A percentile compares a stretch with the other conserved stretches of the same genome.
phyloP scores from a whole-genome alignment of 1,284 basidiomycete genomes.

The Boletus calvinii region DNA sequence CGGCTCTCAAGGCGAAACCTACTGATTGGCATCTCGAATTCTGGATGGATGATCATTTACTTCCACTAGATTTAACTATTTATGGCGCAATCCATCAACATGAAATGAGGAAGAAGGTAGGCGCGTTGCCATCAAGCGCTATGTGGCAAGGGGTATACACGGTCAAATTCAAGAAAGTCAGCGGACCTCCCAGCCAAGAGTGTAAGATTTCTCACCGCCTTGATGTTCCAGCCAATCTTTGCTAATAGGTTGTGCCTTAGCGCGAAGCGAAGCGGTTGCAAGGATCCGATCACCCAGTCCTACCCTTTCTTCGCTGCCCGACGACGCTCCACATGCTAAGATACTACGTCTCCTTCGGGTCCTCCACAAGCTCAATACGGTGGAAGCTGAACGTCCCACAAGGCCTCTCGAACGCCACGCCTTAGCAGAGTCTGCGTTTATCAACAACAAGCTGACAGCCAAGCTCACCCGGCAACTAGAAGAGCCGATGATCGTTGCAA shows the following conservation, averaged over 20 bases:
- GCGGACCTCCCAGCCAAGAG: conserved; percentile 66
- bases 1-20: conserved; percentile 89
- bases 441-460: conserved; percentile 98
- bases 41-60: conserved; percentile 80
- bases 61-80: conserved; percentile 88
- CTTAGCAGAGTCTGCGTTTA: conserved; percentile 78
- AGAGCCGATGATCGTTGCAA: conserved; percentile 98
- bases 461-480: conserved; percentile 98
- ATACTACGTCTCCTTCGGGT: conserved; percentile 90
- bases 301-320: conserved; percentile 72
- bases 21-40: conserved; percentile 98
- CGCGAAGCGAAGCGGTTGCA: conserved; percentile 39
- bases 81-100: conserved; percentile 94
- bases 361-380: conserved; percentile 74
- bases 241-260: conserved; percentile 18
- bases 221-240: conserved; percentile 18
- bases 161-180: conserved; percentile 90
- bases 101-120: conserved; percentile 70
- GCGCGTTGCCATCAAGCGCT: conserved; percentile 60
- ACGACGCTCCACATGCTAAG: conserved; percentile 84
- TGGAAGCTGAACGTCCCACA: conserved; percentile 57
- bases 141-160: conserved; percentile 91
- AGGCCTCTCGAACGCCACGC: conserved; percentile 52
- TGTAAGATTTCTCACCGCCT: conserved; percentile 39
- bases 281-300: conserved; percentile 64